Evolutionary conservation across 306 rosid genomes (phyloP).

Genomic region (Sindora glabra): DNA sequence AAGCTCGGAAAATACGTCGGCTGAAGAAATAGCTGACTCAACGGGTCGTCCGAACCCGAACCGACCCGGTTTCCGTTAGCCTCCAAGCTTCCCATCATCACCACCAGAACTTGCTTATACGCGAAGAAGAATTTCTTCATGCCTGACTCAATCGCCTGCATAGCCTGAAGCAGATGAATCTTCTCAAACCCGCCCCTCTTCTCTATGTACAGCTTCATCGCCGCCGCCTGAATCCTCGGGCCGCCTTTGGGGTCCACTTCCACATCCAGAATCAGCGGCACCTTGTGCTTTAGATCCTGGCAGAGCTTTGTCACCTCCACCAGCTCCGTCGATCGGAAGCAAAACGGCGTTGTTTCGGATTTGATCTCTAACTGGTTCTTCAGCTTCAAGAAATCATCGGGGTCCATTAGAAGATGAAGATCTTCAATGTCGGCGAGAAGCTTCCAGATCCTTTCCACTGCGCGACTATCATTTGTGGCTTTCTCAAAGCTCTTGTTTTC

Average conservation of each 20-base stretch:
- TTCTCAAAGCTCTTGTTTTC: constrained; percentile 26
- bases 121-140: constrained; percentile 68
- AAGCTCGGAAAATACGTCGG: constrained; percentile 88
- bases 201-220: constrained; percentile 65
- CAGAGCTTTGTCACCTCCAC: constrained; percentile 57
- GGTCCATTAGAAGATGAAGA: constrained; percentile 69
- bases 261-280: constrained; percentile 66
- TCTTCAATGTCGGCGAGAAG: constrained; percentile 60
- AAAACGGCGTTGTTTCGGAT: constrained; percentile 53
- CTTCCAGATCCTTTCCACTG: constrained; percentile 79
- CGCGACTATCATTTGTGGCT: constrained; percentile 51
- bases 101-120: constrained; percentile 67
- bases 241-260: constrained; percentile 92
- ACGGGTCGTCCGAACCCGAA: constrained; percentile 49
- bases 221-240: constrained; percentile 84
- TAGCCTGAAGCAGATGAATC: constrained; percentile 64
- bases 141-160: constrained; percentile 69
- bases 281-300: constrained; percentile 60
- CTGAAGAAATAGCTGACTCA: constrained; percentile 68
- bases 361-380: constrained; percentile 43
- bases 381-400: constrained; percentile 64
- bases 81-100: constrained; percentile 73
- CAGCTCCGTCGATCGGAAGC: constrained; percentile 62
- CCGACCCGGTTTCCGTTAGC: constrained; percentile 70
- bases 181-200: constrained; percentile 30